Base-by-base conservation (phyloP, 225 moss, liverwort and hornwort genomes). In the Climacium dendroides region DNA sequence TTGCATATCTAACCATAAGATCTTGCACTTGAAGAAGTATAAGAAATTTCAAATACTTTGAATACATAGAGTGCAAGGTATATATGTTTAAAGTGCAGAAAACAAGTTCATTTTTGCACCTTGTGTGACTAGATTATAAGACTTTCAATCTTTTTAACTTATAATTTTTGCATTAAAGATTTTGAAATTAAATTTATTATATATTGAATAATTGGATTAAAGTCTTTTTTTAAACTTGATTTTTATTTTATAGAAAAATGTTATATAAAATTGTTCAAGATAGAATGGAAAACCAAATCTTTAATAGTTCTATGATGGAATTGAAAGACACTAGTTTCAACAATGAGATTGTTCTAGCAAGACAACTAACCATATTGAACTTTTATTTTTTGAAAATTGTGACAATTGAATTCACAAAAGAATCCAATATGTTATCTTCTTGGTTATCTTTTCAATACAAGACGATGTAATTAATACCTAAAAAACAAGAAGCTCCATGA, bases 21-120 rank as follows among this genome's bases (percentile, higher is more conserved):
- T 6, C 11, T 48, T 19, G 19, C 11, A 11, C 4, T 30, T 11
- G 2, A 45, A 29, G 2, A 72, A 28, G 0, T 2, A 10, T 45
- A 45, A 17, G 5, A 43, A 8, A 9, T 29, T 72, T 45, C 43
- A 71, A 45, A 67, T 29, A 18, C 6, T 71, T 71, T 72, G 10
- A 29, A 2, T 2, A 25, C 2, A 39, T 17, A 71, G 2, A 43
- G 2, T 45, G 4, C 15, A 72, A 72, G 72, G 29, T 4, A 10
- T 45, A 10, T 72, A 10, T 1, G 1, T 29, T 67, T 72, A 29
- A 17, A 45, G 17, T 45, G 5, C 29, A 20, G 28, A 16, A 16
- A 3, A 16, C 5, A 7, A 2, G 2, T 10, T 28, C 4, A 47
- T 29, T 72, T 71, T 10, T 6, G 9, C 2, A 15, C 8, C 2